Evolutionary conservation across 192 early-diverging fungal genomes (phyloP).

Genomic region (Umbelopsis sp.): DNA sequence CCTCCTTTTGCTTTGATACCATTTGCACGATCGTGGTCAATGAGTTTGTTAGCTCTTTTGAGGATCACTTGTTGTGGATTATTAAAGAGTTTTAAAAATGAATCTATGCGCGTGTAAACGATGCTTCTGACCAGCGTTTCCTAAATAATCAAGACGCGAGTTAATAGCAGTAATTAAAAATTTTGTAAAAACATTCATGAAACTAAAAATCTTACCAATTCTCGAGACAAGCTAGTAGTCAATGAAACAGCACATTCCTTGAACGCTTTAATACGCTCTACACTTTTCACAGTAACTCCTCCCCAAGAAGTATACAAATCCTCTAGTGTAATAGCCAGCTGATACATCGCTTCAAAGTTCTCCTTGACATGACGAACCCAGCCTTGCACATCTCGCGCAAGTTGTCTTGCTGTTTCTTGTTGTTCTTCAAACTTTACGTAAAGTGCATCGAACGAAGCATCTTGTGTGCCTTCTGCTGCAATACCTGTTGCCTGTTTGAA

Average conservation of each 20-base stretch:
- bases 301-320: conserved; percentile 54
- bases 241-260: conserved; percentile 37
- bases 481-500: conserved; percentile 69
- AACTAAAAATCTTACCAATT: no score
- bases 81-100: conserved; percentile 53
- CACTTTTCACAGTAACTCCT: conserved; percentile 28
- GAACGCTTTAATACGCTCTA: conserved; percentile 37
- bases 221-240: conserved; percentile 39
- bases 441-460: conserved; percentile 62
- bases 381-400: conserved; percentile 46
- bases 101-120: conserved; percentile 52
- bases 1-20: conserved; percentile 62
- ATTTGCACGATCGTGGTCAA: conserved; percentile 71
- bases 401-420: conserved; percentile 49
- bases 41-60: conserved; percentile 69
- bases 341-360: conserved; percentile 55
- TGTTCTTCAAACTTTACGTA: conserved; percentile 57
- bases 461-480: conserved; percentile 49
- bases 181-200: no score
- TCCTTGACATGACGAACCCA: conserved; percentile 57
- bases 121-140: conserved; percentile 18
- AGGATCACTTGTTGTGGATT: conserved; percentile 71
- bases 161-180: no score
- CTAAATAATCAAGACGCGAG: not conserved
- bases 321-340: conserved; percentile 51